Evolutionary conservation across 2,329 filamentous ascomycete species (phyloP).

Genomic region (Knufia fluminis): DNA sequence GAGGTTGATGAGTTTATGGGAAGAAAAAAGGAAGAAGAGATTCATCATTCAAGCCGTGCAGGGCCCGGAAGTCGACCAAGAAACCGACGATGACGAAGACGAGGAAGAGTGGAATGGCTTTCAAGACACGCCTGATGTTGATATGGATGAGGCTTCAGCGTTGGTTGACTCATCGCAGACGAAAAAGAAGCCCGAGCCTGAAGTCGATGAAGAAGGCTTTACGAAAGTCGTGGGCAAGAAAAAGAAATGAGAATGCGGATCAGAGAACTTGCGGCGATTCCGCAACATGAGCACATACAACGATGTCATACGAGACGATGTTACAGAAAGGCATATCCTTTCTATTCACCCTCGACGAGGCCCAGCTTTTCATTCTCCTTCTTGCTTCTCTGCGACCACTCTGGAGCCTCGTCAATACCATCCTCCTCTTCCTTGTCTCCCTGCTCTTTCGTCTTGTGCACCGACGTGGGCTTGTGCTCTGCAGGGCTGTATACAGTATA

Average conservation of each 20-base stretch:
- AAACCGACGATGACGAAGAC: conserved; percentile 47
- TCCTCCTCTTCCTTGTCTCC: conserved; percentile 54
- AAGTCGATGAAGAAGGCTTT: conserved; percentile 75
- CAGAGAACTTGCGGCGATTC: background rate
- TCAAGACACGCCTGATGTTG: conserved; percentile 46
- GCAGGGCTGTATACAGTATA: conserved; percentile 56
- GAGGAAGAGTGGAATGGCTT: conserved; percentile 47
- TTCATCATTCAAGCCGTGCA: conserved; percentile 15
- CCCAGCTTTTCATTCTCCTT: conserved; percentile 49
- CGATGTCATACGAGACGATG: background rate
- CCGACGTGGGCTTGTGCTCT: conserved; percentile 50
- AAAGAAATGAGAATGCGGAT: conserved; percentile 35
- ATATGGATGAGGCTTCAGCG: conserved; percentile 61
- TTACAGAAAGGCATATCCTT: background rate
- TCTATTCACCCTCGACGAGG: conserved; percentile 38
- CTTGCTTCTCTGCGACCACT: conserved; percentile 50
- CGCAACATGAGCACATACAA: background rate
- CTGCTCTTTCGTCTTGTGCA: conserved; percentile 55
- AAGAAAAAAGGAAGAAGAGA: conserved; percentile 31
- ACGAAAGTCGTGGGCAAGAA: conserved; percentile 64
- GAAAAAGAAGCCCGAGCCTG: conserved; percentile 57
- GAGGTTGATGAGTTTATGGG: conserved; percentile 44
- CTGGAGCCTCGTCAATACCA: conserved; percentile 51
- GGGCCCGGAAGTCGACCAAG: conserved; percentile 39
- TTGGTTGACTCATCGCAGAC: conserved; percentile 41